phyloP scores from a whole-genome alignment of 352 stramenopile species.

The Globisporangium spinosum region DNA sequence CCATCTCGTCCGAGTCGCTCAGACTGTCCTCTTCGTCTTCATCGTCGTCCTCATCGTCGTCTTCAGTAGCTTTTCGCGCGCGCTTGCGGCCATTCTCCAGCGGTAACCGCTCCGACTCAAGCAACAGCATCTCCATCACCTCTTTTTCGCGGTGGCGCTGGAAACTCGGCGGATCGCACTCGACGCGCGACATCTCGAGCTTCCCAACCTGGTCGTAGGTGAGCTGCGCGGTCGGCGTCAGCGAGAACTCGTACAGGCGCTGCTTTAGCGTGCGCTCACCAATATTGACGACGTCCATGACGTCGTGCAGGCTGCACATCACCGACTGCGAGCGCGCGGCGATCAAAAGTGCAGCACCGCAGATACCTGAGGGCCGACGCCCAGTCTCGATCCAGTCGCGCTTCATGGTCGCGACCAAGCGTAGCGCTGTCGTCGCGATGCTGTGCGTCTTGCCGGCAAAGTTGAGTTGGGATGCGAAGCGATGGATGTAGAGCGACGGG shows the following conservation, averaged over 20 bases:
- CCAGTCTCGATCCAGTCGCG: conserved; percentile 99
- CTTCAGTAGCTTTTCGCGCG: conserved; percentile 24
- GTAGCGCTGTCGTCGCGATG: conserved; percentile 94
- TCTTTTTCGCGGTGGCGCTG: conserved; percentile 85
- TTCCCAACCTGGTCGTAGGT: conserved; percentile 95
- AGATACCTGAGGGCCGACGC: conserved; percentile 95
- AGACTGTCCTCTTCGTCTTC: conserved; percentile 31
- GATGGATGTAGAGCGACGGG: conserved; percentile 97
- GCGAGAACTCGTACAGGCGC: conserved; percentile 96
- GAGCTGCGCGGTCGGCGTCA: conserved; percentile 92
- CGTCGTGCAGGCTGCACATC: conserved; percentile 79
- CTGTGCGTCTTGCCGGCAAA: conserved; percentile 92
- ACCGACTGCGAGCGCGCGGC: conserved; percentile 94
- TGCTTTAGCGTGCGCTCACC: conserved; percentile 95
- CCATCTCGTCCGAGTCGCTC: conserved; percentile 29
- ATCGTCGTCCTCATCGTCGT: conserved; percentile 20
- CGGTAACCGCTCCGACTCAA: conserved; percentile 70
- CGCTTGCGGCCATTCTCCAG: conserved; percentile 41
- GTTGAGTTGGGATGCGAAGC: conserved; percentile 97
- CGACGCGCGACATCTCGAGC: conserved; percentile 82
- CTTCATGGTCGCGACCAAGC: conserved; percentile 97
- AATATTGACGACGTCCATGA: conserved; percentile 94
- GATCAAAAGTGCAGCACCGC: conserved; percentile 95
- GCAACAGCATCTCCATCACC: conserved; percentile 88
- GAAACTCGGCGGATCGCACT: conserved; percentile 88